A percentile compares a stretch with the other conserved stretches of the same genome.
phyloP scores from a whole-genome alignment of 1,139 yeast species.

The Spathaspora sp. region DNA sequence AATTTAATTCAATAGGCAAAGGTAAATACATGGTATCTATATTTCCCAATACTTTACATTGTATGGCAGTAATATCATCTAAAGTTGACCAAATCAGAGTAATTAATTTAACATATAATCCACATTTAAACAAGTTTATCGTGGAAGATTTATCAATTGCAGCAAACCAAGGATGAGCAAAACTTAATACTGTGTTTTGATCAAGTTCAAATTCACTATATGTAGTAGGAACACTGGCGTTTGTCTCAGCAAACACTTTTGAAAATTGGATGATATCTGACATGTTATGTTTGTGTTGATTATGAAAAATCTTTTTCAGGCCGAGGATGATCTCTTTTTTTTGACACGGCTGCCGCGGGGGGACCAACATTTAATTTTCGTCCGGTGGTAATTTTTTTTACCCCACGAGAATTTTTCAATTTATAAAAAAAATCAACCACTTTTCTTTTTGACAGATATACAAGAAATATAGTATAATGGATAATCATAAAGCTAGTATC shows the following conservation, averaged over 20 bases:
- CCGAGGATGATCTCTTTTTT: neutral
- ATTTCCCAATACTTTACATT: neutral
- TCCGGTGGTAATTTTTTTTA: neutral
- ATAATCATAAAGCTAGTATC: slow-evolving; percentile 33
- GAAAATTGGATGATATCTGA: neutral
- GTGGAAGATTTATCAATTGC: neutral
- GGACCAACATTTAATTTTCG: neutral
- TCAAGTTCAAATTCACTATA: neutral
- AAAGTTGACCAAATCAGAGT: neutral
- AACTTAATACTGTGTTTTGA: neutral
- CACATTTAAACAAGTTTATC: neutral
- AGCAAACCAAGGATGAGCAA: slow-evolving; percentile 1
- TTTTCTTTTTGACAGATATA: neutral
- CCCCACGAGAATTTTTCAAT: neutral
- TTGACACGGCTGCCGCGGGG: neutral
- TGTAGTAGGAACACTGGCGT: neutral
- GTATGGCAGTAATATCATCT: neutral
- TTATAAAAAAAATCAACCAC: neutral
- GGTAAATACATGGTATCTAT: neutral
- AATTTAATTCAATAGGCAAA: neutral
- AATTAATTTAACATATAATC: neutral
- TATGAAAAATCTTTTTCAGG: neutral
- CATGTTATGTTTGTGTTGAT: neutral
- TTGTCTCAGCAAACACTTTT: neutral
- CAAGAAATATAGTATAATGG: slow-evolving; percentile 25